These are phyloP conservation scores for Ophiostoma australiae DNA, from an alignment of 2,329 filamentous ascomycete genomes.

Conservation along the genomic window DNA sequence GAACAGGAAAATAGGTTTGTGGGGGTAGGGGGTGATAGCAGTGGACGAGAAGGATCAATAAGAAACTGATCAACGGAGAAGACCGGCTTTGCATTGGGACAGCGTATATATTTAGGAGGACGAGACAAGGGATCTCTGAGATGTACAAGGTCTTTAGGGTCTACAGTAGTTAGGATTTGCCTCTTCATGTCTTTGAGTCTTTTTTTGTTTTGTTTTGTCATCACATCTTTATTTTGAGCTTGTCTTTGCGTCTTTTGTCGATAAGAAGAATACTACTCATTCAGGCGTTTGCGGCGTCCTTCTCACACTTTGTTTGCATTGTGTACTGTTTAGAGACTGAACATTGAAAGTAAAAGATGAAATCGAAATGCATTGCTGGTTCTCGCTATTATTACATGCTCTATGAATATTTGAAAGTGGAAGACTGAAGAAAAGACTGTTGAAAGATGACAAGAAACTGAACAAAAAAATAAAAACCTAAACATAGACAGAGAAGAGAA, in stretches of 20 bases:
- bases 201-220: not conserved
- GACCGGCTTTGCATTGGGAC: not conserved
- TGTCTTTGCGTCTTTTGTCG: not conserved
- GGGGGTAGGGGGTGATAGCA: not conserved
- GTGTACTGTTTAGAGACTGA: not conserved
- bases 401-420: not conserved
- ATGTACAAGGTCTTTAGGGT: not conserved
- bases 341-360: not conserved
- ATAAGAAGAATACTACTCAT: constrained; percentile 12
- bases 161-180: not conserved
- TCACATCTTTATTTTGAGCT: not conserved
- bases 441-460: too few species aligned
- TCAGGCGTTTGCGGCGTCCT: constrained; percentile 11
- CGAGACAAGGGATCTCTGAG: not conserved
- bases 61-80: not conserved
- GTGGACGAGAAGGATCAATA: not conserved
- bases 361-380: constrained; percentile 5
- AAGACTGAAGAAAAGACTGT: not conserved
- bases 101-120: not conserved
- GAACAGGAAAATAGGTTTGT: not conserved
- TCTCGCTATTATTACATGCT: constrained; percentile 12
- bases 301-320: not conserved
- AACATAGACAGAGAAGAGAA: constrained; percentile 1
- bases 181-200: not conserved
- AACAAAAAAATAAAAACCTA: not conserved